These are phyloP conservation scores for Oryza meyeriana DNA, from an alignment of 176 grass and related monocot genomes.

Conservation along the genomic window DNA sequence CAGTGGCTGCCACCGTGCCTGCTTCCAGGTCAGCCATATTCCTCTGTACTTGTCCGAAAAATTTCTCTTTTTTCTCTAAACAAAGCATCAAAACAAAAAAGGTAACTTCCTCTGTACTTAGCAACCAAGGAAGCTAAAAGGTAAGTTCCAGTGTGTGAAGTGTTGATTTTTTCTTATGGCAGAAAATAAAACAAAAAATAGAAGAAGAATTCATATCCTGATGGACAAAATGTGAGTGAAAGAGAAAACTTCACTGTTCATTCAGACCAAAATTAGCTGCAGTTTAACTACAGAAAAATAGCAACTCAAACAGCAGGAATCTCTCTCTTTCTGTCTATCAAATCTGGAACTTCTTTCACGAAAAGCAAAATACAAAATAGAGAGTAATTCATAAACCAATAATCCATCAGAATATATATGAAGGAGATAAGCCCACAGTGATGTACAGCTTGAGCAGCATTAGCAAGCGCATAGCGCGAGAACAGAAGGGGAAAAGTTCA, in stretches of 20 bases:
- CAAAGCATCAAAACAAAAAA: too few relatives aligned
- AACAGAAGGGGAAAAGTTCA: not conserved
- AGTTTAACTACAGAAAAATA: not conserved
- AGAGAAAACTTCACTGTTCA: not conserved
- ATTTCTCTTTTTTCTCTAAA: not conserved
- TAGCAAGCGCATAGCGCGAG: not conserved
- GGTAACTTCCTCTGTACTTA: too few relatives aligned
- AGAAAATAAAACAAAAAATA: not conserved
- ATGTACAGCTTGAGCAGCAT: not conserved
- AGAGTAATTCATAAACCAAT: not conserved
- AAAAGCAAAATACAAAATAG: not conserved
- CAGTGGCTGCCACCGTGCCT: not conserved
- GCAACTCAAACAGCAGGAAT: not conserved
- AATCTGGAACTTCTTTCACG: slow-evolving; percentile 1
- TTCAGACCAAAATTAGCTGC: not conserved
- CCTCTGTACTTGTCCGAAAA: not conserved
- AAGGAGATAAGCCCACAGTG: not conserved
- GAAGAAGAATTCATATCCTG: not conserved
- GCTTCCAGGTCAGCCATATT: slow-evolving; percentile 36
- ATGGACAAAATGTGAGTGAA: not conserved
- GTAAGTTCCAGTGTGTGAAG: not conserved
- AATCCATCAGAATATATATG: not conserved
- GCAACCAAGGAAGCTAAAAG: not conserved
- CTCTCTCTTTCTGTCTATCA: not conserved
- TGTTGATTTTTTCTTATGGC: not conserved